A percentile compares a stretch with the other conserved stretches of the same genome.
Evolutionary conservation across 129 eudicot species (phyloP).

Genomic region (Arctium minus): DNA sequence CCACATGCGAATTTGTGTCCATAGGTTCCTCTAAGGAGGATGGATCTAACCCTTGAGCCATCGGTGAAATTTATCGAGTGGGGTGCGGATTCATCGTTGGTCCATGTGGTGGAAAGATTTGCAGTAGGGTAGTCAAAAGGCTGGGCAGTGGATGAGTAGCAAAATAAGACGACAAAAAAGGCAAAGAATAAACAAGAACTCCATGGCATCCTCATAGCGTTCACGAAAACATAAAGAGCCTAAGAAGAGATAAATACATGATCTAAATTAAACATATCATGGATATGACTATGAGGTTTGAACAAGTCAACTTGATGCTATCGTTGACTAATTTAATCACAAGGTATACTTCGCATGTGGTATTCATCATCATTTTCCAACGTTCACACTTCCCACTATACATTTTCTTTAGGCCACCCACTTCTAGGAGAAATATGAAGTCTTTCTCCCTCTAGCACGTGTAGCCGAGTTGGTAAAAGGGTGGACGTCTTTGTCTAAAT

Average conservation of each 20-base stretch:
- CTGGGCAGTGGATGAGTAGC: background rate
- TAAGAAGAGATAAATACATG: background rate
- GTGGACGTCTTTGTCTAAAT: too few relatives aligned
- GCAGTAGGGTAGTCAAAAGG: background rate
- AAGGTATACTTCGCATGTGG: background rate
- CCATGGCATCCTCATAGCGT: background rate
- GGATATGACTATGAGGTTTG: background rate
- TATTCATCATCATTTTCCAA: background rate
- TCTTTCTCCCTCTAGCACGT: too few relatives aligned
- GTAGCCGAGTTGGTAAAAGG: too few relatives aligned
- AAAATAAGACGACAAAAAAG: background rate
- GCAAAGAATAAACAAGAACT: background rate
- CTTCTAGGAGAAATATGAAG: background rate
- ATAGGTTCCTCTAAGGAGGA: background rate
- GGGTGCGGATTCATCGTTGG: background rate
- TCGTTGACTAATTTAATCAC: background rate
- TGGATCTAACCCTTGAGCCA: conserved; percentile 1
- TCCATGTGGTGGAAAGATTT: conserved; percentile 3
- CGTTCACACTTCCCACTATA: background rate
- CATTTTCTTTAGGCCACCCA: background rate
- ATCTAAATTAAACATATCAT: background rate
- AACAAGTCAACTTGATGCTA: background rate
- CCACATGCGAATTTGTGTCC: conserved; percentile 12
- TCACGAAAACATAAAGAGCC: background rate
- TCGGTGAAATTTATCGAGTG: background rate